Conservation (phyloP, 257 asterid genomes). For the Eucommia ulmoides region DNA sequence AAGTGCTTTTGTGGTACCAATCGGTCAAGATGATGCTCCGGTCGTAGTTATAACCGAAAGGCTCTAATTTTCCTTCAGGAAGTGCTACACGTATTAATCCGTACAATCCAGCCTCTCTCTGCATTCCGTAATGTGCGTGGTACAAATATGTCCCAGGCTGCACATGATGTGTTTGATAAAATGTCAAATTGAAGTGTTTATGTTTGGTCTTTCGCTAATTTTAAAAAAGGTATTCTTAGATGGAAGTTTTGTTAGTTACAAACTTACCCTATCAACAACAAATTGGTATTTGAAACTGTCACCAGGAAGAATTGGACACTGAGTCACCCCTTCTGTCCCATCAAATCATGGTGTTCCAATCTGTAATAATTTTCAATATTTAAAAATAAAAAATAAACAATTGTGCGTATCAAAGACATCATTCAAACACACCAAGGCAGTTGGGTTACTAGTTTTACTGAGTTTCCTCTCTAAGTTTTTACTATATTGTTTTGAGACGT, state of each 20-base stretch:
- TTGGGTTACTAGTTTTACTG: too few relatives aligned
- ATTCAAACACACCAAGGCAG: neutral
- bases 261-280: conserved; percentile 58
- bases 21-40: conserved; percentile 53
- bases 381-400: neutral
- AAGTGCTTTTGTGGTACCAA: conserved; percentile 65
- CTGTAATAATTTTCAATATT: conserved; percentile 16
- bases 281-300: conserved; percentile 68
- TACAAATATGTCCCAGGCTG: conserved; percentile 85
- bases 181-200: too few relatives aligned
- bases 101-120: conserved; percentile 60
- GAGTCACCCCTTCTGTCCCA: conserved; percentile 93
- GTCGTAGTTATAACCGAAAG: conserved; percentile 54
- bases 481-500: too few relatives aligned
- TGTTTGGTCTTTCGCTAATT: too few relatives aligned
- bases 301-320: conserved; percentile 80
- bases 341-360: conserved; percentile 90
- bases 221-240: too few relatives aligned
- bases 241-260: too few relatives aligned
- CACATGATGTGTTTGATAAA: too few relatives aligned
- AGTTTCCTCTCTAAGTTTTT: too few relatives aligned
- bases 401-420: neutral
- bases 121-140: conserved; percentile 97
- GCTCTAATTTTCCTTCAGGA: conserved; percentile 53
- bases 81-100: conserved; percentile 56